Conservation (phyloP, 2,329 filamentous ascomycete species). For the Cytospora schulzeri region DNA sequence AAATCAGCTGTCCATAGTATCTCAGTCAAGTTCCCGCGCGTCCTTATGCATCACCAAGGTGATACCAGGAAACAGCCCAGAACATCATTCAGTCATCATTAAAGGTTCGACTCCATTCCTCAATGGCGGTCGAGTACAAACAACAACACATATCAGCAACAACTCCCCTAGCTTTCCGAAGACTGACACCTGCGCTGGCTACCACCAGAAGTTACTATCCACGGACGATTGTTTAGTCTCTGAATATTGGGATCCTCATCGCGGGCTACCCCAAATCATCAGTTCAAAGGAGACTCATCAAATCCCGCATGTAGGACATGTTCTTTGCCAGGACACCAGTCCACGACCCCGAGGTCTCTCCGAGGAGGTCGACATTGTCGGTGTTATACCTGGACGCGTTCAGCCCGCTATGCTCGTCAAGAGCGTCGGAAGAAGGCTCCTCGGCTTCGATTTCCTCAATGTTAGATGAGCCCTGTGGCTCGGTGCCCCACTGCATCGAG, state of each 20-base stretch:
- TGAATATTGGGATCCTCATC: neutral
- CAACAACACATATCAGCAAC: neutral
- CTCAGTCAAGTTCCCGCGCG: neutral
- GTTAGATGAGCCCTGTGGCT: neutral
- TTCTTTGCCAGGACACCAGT: neutral
- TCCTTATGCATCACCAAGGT: neutral
- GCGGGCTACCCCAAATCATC: neutral
- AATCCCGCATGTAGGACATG: neutral
- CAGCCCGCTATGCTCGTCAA: conserved; percentile 2
- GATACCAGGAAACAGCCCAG: neutral
- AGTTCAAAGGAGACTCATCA: neutral
- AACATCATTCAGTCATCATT: neutral
- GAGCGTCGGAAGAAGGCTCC: neutral
- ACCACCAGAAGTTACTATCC: neutral
- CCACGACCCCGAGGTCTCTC: conserved; percentile 1
- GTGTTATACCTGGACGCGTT: conserved; percentile 12
- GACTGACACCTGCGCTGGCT: too few species aligned
- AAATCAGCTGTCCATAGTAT: neutral
- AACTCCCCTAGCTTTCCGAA: too few species aligned
- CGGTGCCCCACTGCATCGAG: neutral
- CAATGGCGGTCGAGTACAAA: neutral
- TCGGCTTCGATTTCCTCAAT: neutral
- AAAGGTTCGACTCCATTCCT: neutral
- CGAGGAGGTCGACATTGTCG: neutral
- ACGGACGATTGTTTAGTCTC: neutral